These are phyloP conservation scores for Glycine tomentella DNA, from an alignment of 306 rosid species.

Conservation along the genomic window DNA sequence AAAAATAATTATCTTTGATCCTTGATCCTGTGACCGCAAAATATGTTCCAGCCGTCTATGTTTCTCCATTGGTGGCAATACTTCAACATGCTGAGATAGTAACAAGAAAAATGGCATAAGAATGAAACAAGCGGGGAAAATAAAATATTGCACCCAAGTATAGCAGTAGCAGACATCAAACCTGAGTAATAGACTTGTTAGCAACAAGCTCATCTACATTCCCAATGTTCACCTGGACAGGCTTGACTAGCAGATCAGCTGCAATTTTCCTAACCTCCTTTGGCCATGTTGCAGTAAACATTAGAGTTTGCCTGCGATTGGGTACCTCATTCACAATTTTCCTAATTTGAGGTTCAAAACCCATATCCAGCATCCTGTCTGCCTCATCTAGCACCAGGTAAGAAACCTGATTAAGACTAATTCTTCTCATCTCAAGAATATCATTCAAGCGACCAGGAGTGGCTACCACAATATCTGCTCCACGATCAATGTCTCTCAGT, in stretches of 20 bases:
- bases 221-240: slow-evolving; percentile 98
- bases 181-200: slow-evolving; percentile 96
- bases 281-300: slow-evolving; percentile 99
- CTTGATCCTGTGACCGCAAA: slow-evolving; percentile 92
- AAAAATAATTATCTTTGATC: slow-evolving; percentile 88
- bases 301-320: slow-evolving; percentile 90
- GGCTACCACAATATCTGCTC: slow-evolving; percentile 96
- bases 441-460: slow-evolving; percentile 99
- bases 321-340: slow-evolving; percentile 97
- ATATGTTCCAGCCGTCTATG: slow-evolving; percentile 86
- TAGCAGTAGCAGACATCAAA: slow-evolving; percentile 44
- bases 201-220: slow-evolving; percentile 98
- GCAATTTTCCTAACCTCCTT: slow-evolving; percentile 99
- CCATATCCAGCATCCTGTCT: slow-evolving; percentile 99
- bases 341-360: slow-evolving; percentile 99
- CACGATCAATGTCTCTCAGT: slow-evolving; percentile 90
- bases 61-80: slow-evolving; percentile 75
- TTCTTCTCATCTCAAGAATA: slow-evolving; percentile 96
- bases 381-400: slow-evolving; percentile 98
- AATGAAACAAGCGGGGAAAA: neutral
- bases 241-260: slow-evolving; percentile 88
- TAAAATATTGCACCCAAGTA: slow-evolving; percentile 10
- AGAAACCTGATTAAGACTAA: slow-evolving; percentile 89
- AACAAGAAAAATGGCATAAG: neutral
- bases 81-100: slow-evolving; percentile 78